These are phyloP conservation scores for Ogataea thermomethanolica DNA, from an alignment of 805 yeast genomes.

Conservation along the genomic window DNA sequence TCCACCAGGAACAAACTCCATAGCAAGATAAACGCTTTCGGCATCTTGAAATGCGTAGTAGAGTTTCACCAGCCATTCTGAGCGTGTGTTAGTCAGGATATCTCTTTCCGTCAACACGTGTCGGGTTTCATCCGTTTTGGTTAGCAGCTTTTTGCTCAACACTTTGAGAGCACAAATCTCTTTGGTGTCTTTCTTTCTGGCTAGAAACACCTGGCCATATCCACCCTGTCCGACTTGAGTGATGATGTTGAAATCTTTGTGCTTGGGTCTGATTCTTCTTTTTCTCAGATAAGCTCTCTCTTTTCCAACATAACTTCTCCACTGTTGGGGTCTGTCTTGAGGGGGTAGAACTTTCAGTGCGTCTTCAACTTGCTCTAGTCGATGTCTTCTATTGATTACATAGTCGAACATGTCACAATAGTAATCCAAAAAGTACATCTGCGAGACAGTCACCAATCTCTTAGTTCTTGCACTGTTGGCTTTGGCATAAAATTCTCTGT, in stretches of 20 bases:
- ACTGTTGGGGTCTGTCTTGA: constrained; percentile 49
- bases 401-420: constrained; percentile 96
- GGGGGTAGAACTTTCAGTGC: constrained; percentile 39
- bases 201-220: constrained; percentile 96
- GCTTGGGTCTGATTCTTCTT: constrained; percentile 86
- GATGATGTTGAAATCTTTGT: constrained; percentile 92
- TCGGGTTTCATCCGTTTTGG: constrained; percentile 89
- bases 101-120: constrained; percentile 96
- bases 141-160: constrained; percentile 77
- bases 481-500: constrained; percentile 48
- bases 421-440: constrained; percentile 89
- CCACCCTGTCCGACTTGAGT: constrained; percentile 99
- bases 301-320: constrained; percentile 78
- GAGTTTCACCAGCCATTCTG: constrained; percentile 93
- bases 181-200: constrained; percentile 87
- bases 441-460: constrained; percentile 86
- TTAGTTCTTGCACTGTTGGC: constrained; percentile 74
- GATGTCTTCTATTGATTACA: constrained; percentile 78
- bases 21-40: constrained; percentile 86
- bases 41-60: constrained; percentile 93
- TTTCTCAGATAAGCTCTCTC: constrained; percentile 84
- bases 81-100: constrained; percentile 89
- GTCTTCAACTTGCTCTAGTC: constrained; percentile 66
- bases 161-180: constrained; percentile 96
- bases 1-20: constrained; percentile 99